Evolutionary conservation across 352 stramenopile species (phyloP).

Genomic region (Phytophthora cryptogea): DNA sequence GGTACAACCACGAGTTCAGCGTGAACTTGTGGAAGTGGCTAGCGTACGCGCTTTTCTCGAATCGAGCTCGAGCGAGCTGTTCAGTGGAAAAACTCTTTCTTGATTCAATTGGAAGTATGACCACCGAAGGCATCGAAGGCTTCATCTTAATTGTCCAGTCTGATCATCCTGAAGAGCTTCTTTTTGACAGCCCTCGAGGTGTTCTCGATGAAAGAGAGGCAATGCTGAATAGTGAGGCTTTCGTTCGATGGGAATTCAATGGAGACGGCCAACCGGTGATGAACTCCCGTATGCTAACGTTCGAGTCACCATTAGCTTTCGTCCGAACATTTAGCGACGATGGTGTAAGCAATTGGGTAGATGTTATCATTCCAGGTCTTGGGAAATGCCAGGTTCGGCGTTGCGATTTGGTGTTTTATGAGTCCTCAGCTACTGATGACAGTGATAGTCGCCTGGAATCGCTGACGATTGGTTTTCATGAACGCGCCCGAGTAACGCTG

Average conservation of each 20-base stretch:
- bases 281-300: neutral
- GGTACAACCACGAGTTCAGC: no score
- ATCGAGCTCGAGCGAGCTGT: conserved; percentile 10
- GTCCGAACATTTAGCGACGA: conserved; percentile 18
- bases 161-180: conserved; percentile 15
- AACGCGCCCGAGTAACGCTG: no score
- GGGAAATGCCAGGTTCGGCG: conserved; percentile 16
- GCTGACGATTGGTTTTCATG: no score
- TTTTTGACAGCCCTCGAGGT: conserved; percentile 6
- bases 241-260: conserved; percentile 4
- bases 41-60: conserved; percentile 14
- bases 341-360: conserved; percentile 7
- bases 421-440: no score
- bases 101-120: conserved; percentile 5
- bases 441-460: no score
- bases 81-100: conserved; percentile 3
- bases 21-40: conserved; percentile 8
- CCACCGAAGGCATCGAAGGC: neutral
- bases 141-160: conserved; percentile 7
- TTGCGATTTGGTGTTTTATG: no score
- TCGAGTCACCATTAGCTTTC: neutral
- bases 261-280: neutral
- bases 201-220: conserved; percentile 4
- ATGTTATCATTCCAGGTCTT: conserved; percentile 9
- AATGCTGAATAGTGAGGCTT: conserved; percentile 6